Evolutionary conservation across 108 stramenopile species (phyloP), one percentile per base, ranked within the genome.

Genomic region (Nitzschia sp.): DNA sequence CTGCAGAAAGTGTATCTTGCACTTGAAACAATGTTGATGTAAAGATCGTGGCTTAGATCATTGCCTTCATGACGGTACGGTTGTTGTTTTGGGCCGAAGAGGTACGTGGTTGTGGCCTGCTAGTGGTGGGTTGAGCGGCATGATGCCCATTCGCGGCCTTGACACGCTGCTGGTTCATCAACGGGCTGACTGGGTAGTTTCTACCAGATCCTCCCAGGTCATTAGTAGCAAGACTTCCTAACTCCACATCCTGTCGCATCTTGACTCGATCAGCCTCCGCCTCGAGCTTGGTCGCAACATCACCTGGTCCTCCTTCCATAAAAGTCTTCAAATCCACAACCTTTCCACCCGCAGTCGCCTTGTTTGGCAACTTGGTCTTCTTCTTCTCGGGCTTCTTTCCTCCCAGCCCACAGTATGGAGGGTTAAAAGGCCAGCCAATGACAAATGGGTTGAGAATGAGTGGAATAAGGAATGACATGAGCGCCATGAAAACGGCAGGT

Each of bases 401-500:
- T 3, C 36, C 27, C 1, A 25, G 23, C 3, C 65, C 34, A 0
- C 64, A 56, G 4, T 55, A 48, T 27, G 67, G 65, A 31, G 71
- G 72, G 27, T 71, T 53, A 61, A 82, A 82, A 21, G 81, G 81
- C 81, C 82, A 83, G 21, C 82, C 82, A 24, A 78, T 66, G n/a
- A 78, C 67, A 42, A 53, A 78, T 2, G 82, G 82, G 61, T 83
- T 83, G 25, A 83, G 33, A 59, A 83, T 57, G 46, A 83, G 75
- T 3, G 82, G 82, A 46, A 74, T 59, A 26, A 78, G 30, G 34
- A 78, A 72, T 18, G 70, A 58, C 54, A 71, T 59, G 27, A 78
- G 30, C 6, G 82, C 76, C 28, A 83, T 59, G 45, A 78, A 65
- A 2, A 61, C 26, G 30, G 82, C 64, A 24, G 82, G 82, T 0